Percentiles rank a stretch among this genome's conserved stretches.
These are phyloP conservation scores for Mycena polygramma DNA, from an alignment of 768 basidiomycete species.

Conservation along the genomic window DNA sequence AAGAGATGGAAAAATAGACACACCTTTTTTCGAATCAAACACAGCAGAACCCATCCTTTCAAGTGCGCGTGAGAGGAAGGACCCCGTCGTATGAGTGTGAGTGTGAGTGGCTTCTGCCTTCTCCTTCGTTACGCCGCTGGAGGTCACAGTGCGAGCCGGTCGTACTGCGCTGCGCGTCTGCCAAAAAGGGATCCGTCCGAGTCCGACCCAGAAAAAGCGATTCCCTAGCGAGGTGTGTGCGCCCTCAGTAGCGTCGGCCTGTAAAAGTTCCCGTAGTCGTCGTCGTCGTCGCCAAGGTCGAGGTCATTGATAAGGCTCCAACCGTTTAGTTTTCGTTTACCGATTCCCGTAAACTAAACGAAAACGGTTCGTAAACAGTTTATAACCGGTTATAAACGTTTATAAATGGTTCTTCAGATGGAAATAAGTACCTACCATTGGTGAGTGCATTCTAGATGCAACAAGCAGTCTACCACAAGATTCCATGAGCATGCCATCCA, in stretches of 20 bases:
- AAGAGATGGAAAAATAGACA: not conserved
- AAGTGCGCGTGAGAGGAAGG: not conserved
- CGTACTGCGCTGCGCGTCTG: slow-evolving; percentile 11
- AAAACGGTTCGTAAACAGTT: too few relatives aligned
- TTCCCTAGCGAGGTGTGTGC: not conserved
- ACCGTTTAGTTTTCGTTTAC: too few relatives aligned
- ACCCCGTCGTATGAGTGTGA: slow-evolving; percentile 1
- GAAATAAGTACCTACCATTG: too few relatives aligned
- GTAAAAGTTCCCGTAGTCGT: not conserved
- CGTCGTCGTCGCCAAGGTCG: not conserved
- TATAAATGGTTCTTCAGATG: too few relatives aligned
- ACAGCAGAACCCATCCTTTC: slow-evolving; percentile 8
- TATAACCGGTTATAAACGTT: too few relatives aligned
- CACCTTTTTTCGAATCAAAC: slow-evolving; percentile 4
- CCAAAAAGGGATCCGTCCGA: not conserved
- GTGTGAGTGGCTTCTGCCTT: not conserved
- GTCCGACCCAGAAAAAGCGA: not conserved
- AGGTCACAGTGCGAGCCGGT: slow-evolving; percentile 18
- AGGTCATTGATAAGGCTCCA: too few relatives aligned
- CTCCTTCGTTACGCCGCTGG: too few relatives aligned
- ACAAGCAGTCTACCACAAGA: too few relatives aligned
- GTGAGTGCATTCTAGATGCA: too few relatives aligned
- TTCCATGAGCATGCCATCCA: too few relatives aligned
- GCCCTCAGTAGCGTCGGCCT: not conserved
- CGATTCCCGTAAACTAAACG: too few relatives aligned